Percentiles rank a stretch among this genome's conserved stretches.
Evolutionary conservation across 257 asterid species (phyloP).

Genomic region (Anisodus acutangulus): DNA sequence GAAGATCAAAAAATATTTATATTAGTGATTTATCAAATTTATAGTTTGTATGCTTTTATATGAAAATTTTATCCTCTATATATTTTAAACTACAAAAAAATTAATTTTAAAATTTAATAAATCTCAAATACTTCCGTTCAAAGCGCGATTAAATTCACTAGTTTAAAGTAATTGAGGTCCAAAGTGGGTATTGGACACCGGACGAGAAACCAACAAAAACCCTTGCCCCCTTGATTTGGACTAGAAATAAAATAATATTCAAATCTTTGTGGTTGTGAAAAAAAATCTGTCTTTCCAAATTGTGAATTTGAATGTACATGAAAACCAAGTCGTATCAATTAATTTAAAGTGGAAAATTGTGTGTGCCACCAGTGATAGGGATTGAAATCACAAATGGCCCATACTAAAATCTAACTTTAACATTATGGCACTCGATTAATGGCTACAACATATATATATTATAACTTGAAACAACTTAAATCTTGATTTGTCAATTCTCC

Average conservation of each 20-base stretch:
- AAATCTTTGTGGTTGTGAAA: neutral
- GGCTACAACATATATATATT: neutral
- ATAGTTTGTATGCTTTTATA: no score
- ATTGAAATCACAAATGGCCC: constrained; percentile 7
- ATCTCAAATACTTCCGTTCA: no score
- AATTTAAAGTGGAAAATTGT: constrained; percentile 15
- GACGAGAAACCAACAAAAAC: no score
- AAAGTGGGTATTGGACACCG: no score
- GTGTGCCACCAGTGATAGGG: neutral
- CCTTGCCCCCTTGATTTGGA: neutral
- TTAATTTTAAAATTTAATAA: no score
- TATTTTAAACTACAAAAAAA: no score
- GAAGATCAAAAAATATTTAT: no score
- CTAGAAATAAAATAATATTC: neutral
- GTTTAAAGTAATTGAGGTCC: no score
- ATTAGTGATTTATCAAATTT: no score
- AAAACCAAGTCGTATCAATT: neutral
- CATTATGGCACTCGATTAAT: neutral
- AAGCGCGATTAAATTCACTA: no score
- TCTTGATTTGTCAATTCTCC: constrained; percentile 8
- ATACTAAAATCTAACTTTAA: neutral
- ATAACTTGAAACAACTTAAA: neutral
- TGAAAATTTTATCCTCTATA: no score
- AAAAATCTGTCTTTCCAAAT: neutral
- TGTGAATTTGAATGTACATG: neutral